Evolutionary conservation across 176 grass and related monocot species (phyloP).

Genomic region (Phyllostachys edulis): DNA sequence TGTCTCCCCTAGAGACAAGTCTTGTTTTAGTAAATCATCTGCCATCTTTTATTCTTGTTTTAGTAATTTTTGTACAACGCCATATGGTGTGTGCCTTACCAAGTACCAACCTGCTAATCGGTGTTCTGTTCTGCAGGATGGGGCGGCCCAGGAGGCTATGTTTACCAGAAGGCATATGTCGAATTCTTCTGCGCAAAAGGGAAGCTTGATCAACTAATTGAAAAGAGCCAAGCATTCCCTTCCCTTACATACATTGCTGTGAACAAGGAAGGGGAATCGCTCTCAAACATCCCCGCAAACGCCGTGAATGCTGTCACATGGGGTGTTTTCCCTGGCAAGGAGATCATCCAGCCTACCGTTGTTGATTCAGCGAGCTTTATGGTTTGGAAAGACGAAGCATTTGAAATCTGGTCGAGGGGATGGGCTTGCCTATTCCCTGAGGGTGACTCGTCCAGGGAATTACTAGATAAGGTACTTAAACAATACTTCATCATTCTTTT

Average conservation of each 20-base stretch:
- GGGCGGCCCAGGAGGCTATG: conserved; percentile 74
- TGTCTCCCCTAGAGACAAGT: background rate
- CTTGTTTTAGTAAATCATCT: background rate
- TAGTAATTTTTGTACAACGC: background rate
- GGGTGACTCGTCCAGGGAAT: conserved; percentile 58
- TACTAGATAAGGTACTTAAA: conserved; percentile 65
- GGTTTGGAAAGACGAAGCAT: conserved; percentile 91
- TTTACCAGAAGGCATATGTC: conserved; percentile 86
- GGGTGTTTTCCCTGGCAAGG: conserved; percentile 80
- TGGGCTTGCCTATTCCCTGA: conserved; percentile 67
- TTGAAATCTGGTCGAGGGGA: conserved; percentile 75
- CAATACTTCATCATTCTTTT: background rate
- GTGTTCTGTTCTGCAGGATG: conserved; percentile 53
- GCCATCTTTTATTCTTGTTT: background rate
- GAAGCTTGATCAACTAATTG: conserved; percentile 54
- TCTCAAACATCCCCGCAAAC: conserved; percentile 50
- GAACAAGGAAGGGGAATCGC: conserved; percentile 57
- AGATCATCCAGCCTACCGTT: conserved; percentile 77
- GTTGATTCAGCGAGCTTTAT: conserved; percentile 72
- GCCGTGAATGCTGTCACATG: conserved; percentile 83
- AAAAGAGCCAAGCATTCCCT: conserved; percentile 59
- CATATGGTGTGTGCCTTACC: background rate
- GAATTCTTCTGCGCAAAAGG: conserved; percentile 82
- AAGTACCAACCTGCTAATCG: background rate
- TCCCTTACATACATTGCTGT: conserved; percentile 74